Evolutionary conservation across 257 asterid species (phyloP), one percentile per base, ranked within the genome.

Genomic region (Jasminum sambac): DNA sequence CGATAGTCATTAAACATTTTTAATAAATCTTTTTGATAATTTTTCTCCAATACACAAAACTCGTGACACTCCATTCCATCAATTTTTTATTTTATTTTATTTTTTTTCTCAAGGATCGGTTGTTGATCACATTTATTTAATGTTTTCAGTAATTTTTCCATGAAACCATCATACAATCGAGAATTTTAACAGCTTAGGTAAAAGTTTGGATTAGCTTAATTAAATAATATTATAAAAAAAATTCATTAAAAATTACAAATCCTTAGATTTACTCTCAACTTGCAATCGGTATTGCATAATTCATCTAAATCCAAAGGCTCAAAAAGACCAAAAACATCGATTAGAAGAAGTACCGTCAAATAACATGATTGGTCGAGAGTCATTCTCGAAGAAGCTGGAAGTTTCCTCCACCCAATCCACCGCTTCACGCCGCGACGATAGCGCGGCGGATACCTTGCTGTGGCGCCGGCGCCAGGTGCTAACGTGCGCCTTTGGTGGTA

Each of bases 311-410:
- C 24, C 14, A 9, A 30, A 43, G 34, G 17, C 5, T 34, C 34
- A 43, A 5, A 5, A 52, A 48, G 58, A 64, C 10, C 25, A 14
- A 13, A 40, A 3, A 14, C n/a, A 17, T 34, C 50, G 46, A 37
- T 34, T 24, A 58, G 21, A 11, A 58, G 21, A 11, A 23, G 59
- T 86, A 90, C 97, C 98, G 75, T 92, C 98, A 70, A 92, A 92
- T 61, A 92, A 75, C 98, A 92, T 90, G 80, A 92, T 92, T 11
- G 98, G 98, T 48, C 98, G 91, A 46, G 90, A 80, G 78, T 92
- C 98, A 74, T 72, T 81, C 43, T 85, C 86, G 83, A 90, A 92
- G 83, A 84, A 92, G 78, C 71, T 81, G 16, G 84, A 64, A 48
- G 96, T 88, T 76, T 88, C 96, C 83, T 87, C 80, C 63, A 70